Conservation (phyloP, 192 early-diverging fungal species). For the Diversispora eburnea region DNA sequence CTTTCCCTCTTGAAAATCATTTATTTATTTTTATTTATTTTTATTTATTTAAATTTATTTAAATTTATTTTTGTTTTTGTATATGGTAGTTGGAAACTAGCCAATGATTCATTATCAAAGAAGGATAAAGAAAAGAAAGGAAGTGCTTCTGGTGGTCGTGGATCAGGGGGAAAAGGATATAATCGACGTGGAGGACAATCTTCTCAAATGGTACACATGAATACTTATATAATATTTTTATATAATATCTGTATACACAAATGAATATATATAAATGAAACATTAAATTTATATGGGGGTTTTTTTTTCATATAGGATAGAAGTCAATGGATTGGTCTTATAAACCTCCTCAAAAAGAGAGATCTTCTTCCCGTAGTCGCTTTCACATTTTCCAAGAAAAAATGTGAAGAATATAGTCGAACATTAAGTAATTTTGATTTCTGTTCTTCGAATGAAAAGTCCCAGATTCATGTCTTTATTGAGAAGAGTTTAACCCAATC, state of each 20-base stretch:
- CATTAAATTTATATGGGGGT: background rate
- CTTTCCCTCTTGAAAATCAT: background rate
- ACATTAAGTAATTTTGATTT: conserved; percentile 80
- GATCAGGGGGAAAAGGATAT: no score
- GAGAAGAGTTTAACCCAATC: conserved; percentile 70
- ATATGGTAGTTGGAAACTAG: conserved; percentile 61
- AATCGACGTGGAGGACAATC: no score
- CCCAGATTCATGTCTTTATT: conserved; percentile 83
- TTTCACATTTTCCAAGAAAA: conserved; percentile 93
- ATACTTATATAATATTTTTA: no score
- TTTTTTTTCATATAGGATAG: conserved; percentile 52
- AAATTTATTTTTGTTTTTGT: background rate
- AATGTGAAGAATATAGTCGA: conserved; percentile 89
- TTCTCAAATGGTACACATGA: no score
- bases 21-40: background rate
- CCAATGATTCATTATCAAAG: conserved; percentile 65
- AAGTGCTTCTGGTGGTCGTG: conserved; percentile 40
- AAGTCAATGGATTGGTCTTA: conserved; percentile 79
- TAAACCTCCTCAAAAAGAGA: conserved; percentile 69
- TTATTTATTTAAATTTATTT: background rate
- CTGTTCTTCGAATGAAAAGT: conserved; percentile 63
- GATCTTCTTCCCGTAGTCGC: conserved; percentile 82
- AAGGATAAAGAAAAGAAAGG: conserved; percentile 41
- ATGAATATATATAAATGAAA: background rate
- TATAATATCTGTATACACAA: no score